A percentile compares a stretch with the other conserved stretches of the same genome.
These are phyloP conservation scores for Thraustotheca clavata DNA, from an alignment of 352 stramenopile species.

Conservation along the genomic window DNA sequence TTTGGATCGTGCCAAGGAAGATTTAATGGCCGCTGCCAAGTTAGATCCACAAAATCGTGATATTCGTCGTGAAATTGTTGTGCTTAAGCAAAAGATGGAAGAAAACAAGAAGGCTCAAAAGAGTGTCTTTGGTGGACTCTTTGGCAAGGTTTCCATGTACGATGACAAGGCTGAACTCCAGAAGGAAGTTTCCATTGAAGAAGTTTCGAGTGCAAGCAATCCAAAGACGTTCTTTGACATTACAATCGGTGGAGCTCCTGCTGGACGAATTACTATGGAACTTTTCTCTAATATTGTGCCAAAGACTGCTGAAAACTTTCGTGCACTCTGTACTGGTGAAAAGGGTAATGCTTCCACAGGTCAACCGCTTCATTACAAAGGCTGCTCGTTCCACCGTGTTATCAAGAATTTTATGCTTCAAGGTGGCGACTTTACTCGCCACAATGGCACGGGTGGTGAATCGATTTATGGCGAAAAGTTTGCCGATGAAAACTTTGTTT, in stretches of 20 bases:
- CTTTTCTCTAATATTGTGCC: slow-evolving; percentile 94
- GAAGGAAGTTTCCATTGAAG: slow-evolving; percentile 27
- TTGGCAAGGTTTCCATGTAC: slow-evolving; percentile 96
- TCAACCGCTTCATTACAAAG: slow-evolving; percentile 96
- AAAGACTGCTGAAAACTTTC: slow-evolving; percentile 98
- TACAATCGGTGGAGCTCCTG: slow-evolving; percentile 81
- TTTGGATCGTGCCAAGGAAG: slow-evolving; percentile 79
- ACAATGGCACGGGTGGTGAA: slow-evolving; percentile 94
- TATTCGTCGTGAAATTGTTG: slow-evolving; percentile 63
- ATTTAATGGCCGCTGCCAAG: slow-evolving; percentile 74
- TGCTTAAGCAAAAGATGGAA: slow-evolving; percentile 79
- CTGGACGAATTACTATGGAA: slow-evolving; percentile 93
- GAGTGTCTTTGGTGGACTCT: slow-evolving; percentile 92
- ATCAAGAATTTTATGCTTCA: slow-evolving; percentile 95
- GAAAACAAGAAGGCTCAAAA: slow-evolving; percentile 94
- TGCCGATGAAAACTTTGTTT: slow-evolving; percentile 96
- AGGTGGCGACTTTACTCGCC: slow-evolving; percentile 94
- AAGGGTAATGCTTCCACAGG: slow-evolving; percentile 81
- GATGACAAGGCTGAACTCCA: slow-evolving; percentile 92
- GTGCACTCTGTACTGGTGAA: slow-evolving; percentile 96
- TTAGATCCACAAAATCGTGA: slow-evolving; percentile 75
- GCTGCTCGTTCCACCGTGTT: slow-evolving; percentile 94
- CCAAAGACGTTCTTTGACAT: slow-evolving; percentile 99
- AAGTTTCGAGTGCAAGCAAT: slow-evolving; percentile 74
- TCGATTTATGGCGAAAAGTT: slow-evolving; percentile 92